A percentile compares a stretch with the other conserved stretches of the same genome.
Evolutionary conservation across 2,329 filamentous ascomycete genomes (phyloP).

Genomic region (Xylaria sp.): DNA sequence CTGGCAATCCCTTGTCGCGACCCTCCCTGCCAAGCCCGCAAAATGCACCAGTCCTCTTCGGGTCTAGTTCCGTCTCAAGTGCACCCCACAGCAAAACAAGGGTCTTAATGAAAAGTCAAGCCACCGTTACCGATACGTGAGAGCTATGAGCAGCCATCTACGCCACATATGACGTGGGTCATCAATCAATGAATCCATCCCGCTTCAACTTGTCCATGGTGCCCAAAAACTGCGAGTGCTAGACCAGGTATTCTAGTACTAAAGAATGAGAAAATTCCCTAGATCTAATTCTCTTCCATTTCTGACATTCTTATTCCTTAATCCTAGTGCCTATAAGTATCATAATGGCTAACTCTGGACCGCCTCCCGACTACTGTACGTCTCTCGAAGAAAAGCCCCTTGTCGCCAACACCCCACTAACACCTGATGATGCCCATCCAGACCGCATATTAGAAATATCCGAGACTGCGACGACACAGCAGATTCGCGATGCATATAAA

Average conservation of each 20-base stretch:
- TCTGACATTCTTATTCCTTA: background rate
- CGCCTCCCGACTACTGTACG: conserved; percentile 70
- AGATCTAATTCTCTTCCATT: conserved; percentile 4
- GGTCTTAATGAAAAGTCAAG: conserved; percentile 34
- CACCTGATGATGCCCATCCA: conserved; percentile 56
- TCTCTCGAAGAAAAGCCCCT: conserved; percentile 39
- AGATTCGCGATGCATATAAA: conserved; percentile 96
- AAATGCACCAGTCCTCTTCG: background rate
- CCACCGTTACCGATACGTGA: conserved; percentile 42
- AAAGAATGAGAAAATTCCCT: conserved; percentile 2
- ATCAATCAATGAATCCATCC: conserved; percentile 12
- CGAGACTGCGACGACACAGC: conserved; percentile 78
- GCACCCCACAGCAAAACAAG: conserved; percentile 1
- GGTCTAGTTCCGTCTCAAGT: conserved; percentile 18
- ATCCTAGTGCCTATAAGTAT: conserved; percentile 42
- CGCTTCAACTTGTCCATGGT: background rate
- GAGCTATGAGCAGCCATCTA: conserved; percentile 11
- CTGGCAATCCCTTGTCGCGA: conserved; percentile 40
- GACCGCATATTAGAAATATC: conserved; percentile 79
- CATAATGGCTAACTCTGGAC: conserved; percentile 49
- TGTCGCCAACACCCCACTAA: conserved; percentile 38
- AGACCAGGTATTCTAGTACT: background rate
- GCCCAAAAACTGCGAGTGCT: conserved; percentile 2
- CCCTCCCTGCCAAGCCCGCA: conserved; percentile 4
- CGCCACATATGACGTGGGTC: conserved; percentile 41